Evolutionary conservation across 2,329 filamentous ascomycete species (phyloP), one percentile per base, ranked within the genome.

Genomic region (Emmonsiellopsis sp.): DNA sequence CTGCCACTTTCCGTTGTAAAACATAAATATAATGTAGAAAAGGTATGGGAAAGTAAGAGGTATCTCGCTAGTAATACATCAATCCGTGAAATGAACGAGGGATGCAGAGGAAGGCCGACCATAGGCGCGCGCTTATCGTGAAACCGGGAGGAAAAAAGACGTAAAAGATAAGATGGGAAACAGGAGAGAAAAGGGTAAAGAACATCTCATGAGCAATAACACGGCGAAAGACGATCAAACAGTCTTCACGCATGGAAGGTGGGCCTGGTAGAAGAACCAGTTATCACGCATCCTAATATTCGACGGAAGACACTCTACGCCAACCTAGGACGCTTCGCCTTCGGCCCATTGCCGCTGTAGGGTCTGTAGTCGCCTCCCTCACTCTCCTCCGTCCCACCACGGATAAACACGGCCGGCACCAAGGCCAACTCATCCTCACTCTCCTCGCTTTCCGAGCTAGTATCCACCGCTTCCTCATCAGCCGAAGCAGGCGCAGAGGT

Each of bases 311-410:
- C 38, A 15, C 50, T 46, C 53, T 51, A 47, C 52, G 40, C 11
- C 51, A 54, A 51, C 45, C 55, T 63, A 7, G 47, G 53, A 32
- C 58, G 60, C 54, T 67, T 67, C 7, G 53, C 15, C 31, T 52
- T 51, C 8, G 51, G 47, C 47, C 55, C 56, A 8, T 54, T 26
- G 20, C 20, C 5, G 20, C 20, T 31, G n/a, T 20, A 52, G 16
- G 61, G 63, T 11, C 34, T 32, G 51, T 66, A 67, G 50, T 65
- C 63, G 6, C 63, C 65, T 7, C 54, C 59, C 41, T 62, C 61
- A 3, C 60, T 58, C 44, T 66, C 65, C 48, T 63, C 63, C 1
- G 62, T 66, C 4, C 63, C 64, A 6, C 64, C 62, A 1, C 62
- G 62, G 20, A 64, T 46, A 35, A 58, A 51, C 8, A 34, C 38